phyloP scores from a whole-genome alignment of 2,329 filamentous ascomycete species.

The Chrysoporthe austroafricana region DNA sequence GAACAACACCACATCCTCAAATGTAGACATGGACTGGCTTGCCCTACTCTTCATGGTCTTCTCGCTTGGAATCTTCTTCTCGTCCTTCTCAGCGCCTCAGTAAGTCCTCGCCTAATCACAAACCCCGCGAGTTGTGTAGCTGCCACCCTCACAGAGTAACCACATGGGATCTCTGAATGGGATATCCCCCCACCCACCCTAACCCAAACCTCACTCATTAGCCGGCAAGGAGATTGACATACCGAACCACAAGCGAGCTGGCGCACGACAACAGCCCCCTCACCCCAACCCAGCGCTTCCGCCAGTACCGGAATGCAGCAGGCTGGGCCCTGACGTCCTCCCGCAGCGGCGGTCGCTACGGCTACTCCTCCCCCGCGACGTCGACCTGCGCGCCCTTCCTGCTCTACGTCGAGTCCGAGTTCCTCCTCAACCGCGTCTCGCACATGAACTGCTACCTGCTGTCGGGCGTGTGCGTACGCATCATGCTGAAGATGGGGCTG shows the following conservation, averaged over 20 bases:
- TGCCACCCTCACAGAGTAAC: background rate
- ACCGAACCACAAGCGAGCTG: conserved; percentile 39
- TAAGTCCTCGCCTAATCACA: background rate
- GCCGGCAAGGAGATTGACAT: background rate
- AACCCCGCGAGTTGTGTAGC: background rate
- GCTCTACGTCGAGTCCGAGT: conserved; percentile 58
- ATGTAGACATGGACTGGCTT: conserved; percentile 50
- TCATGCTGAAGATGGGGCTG: conserved; percentile 63
- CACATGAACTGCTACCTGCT: conserved; percentile 60
- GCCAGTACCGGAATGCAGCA: conserved; percentile 52
- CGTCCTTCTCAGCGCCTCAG: conserved; percentile 46
- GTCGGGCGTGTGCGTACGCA: conserved; percentile 52
- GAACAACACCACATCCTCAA: conserved; percentile 42
- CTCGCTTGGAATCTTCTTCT: conserved; percentile 49
- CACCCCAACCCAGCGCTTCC: conserved; percentile 50
- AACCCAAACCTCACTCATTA: background rate
- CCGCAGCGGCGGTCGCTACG: conserved; percentile 11
- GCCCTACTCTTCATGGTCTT: conserved; percentile 55
- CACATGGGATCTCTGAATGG: background rate
- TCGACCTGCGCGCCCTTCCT: conserved; percentile 55
- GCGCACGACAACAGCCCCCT: conserved; percentile 46
- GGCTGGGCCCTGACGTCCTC: conserved; percentile 56
- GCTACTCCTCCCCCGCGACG: conserved; percentile 52
- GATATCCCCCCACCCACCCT: background rate
- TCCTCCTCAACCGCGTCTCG: conserved; percentile 53